Evolutionary conservation across 345 rosid genomes (phyloP), one percentile per base, ranked within the genome.

Genomic region (Excoecaria cochinchinensis): DNA sequence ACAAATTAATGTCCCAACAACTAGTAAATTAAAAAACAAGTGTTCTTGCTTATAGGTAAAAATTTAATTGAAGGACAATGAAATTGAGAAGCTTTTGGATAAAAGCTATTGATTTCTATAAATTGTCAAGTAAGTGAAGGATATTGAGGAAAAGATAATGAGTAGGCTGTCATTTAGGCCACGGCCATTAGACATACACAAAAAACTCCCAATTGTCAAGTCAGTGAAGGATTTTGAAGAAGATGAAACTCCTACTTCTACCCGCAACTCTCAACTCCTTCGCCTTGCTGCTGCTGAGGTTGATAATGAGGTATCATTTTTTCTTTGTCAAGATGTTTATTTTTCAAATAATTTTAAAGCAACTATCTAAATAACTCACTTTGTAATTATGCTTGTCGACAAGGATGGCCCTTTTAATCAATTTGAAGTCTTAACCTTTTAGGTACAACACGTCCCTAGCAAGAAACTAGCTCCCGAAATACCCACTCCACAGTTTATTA

Each of bases 161-260:
- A 93, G 98, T 82, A 89, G 99, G 86, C 89, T 93, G 6, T 95
- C 99, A 40, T 86, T 95, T 76, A 80, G 99, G 77, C 99, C 99
- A 24, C 90, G 99, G 31, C 99, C 99, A 19, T 81, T 95, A 17
- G 99, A 95, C 84, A 91, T 95, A 46, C 96, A 93, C 85, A 95
- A 92, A 84, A 95, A 93, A 90, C 91, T 95, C 56, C 99, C 99
- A 8, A 93, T 95, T 73, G 81, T 95, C 1, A 95, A 95, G 80
- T 93, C 98, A 22, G 84, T 86, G 4, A 93, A 91, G 84, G 98
- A 93, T 72, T 91, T 93, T 70, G 99, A 95, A 81, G 99, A 95
- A 16, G 99, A 95, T 65, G 99, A 95, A n/a, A 81, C 90, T 40
- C 90, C 95, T 14, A 66, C 82, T 44, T 85, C 97, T 76, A 91